These are phyloP conservation scores for Carpinus viminea DNA, from an alignment of 306 rosid genomes.

Conservation along the genomic window DNA sequence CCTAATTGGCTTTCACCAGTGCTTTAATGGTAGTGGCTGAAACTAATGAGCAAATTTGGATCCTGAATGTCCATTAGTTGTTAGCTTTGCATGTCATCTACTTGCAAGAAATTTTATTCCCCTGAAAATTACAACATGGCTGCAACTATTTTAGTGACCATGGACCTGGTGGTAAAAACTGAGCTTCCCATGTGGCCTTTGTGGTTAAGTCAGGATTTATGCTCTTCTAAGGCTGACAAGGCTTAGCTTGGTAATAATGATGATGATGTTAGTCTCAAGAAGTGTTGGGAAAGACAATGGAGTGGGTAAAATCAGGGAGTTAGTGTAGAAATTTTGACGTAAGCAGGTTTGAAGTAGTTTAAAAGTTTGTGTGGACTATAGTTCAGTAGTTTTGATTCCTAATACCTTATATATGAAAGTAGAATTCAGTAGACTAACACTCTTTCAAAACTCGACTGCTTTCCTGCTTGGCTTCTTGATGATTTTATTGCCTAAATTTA, in stretches of 20 bases:
- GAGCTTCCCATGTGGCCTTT: neutral
- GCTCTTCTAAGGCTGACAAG: neutral
- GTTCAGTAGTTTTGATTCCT: neutral
- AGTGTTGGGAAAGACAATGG: neutral
- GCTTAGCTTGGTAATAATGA: neutral
- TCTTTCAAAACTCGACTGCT: neutral
- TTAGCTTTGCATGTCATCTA: neutral
- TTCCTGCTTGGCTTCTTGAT: constrained; percentile 7
- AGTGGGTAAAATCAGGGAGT: neutral
- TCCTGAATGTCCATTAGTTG: no score
- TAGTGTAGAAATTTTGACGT: neutral
- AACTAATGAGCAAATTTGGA: no score
- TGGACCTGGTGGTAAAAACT: neutral
- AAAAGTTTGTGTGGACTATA: neutral
- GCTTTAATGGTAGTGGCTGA: no score
- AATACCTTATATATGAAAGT: neutral
- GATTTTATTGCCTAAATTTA: constrained; percentile 16
- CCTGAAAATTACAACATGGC: neutral
- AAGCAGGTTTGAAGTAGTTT: neutral
- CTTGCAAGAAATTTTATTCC: neutral
- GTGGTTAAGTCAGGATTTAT: neutral
- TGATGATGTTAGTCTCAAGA: neutral
- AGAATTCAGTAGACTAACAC: neutral
- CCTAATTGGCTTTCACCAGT: no score
- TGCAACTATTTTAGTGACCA: neutral